A percentile compares a stretch with the other conserved stretches of the same genome.
Evolutionary conservation across 225 moss, liverwort and hornwort genomes (phyloP).

Genomic region (Asterella californica): DNA sequence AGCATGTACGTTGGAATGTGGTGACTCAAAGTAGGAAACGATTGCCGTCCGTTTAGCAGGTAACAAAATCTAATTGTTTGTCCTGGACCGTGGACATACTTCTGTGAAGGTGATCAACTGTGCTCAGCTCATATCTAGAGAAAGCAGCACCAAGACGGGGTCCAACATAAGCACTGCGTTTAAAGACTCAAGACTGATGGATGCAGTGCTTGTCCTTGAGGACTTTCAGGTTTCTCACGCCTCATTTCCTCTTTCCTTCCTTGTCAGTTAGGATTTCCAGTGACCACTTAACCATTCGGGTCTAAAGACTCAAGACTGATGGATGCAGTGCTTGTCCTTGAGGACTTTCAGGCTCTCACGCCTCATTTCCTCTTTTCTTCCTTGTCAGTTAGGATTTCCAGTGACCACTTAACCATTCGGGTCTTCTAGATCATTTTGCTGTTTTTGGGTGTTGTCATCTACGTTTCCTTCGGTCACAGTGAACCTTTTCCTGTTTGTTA

Average conservation of each 20-base stretch:
- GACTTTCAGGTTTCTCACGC: constrained; percentile 53
- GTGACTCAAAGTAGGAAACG: not conserved
- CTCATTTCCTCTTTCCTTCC: not conserved
- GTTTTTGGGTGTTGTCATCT: not conserved
- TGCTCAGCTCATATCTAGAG: constrained; percentile 57
- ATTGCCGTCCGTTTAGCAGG: not conserved
- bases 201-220: constrained; percentile 62
- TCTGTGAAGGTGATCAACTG: constrained; percentile 53
- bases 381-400: not conserved
- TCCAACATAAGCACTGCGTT: constrained; percentile 59
- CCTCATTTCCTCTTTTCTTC: not conserved
- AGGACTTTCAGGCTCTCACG: constrained; percentile 56
- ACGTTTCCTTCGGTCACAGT: not conserved
- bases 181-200: constrained; percentile 59
- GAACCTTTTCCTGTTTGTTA: no score
- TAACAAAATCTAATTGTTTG: not conserved
- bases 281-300: not conserved
- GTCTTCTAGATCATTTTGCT: not conserved
- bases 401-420: not conserved
- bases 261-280: not conserved
- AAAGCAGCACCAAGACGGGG: constrained; percentile 49
- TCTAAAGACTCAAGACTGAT: constrained; percentile 52
- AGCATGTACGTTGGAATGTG: not conserved
- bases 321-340: constrained; percentile 67
- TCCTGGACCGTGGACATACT: not conserved